Evolutionary conservation across 257 asterid species (phyloP), one percentile per base, ranked within the genome.

Genomic region (Nicotiana otophora): DNA sequence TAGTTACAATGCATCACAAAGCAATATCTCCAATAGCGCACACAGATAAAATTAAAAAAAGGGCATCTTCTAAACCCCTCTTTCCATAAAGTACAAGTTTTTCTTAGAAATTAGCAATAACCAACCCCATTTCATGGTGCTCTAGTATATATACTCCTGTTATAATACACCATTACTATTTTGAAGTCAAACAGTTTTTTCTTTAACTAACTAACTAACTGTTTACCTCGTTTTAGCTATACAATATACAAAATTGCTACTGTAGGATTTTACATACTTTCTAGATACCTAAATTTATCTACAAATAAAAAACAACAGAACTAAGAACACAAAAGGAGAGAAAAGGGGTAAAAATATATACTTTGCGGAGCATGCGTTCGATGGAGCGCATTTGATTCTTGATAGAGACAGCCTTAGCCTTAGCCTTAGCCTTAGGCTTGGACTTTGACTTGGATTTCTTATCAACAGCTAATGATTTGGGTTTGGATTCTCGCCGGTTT

Each of bases 321-420:
- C 12, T 42, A 42, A 10, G 48, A 39, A 39, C 10, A 39, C 2
- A 63, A 66, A 69, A 23, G 36, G 82, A 65, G 61, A 51, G 82
- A 42, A 55, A 78, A 78, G 7, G 62, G 83, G 16, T 33, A 77
- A 12, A 83, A 30, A 9, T 17, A 57, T 15, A 67, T 92, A 95
- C 99, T 81, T 92, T 94, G 77, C 98, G 95, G 81, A 96, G 98
- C 91, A 95, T 89, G 81, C 99, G 98, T 86, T 93, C 93, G 19
- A 83, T 84, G 34, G 99, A 95, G 82, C 99, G 98, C 81, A 95
- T 92, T 83, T 93, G 99, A 84, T 96, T 96, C 82, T 94, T 94
- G 85, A 94, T 89, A 82, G 97, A 88, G 77, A 91, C 94, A 61
- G 92, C 82, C 77, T 92, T 95, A 7, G 95, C 90, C 76, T 95